phyloP scores from a whole-genome alignment of 2,329 filamentous ascomycete genomes.

The Pseudogymnoascus verrucosus region DNA sequence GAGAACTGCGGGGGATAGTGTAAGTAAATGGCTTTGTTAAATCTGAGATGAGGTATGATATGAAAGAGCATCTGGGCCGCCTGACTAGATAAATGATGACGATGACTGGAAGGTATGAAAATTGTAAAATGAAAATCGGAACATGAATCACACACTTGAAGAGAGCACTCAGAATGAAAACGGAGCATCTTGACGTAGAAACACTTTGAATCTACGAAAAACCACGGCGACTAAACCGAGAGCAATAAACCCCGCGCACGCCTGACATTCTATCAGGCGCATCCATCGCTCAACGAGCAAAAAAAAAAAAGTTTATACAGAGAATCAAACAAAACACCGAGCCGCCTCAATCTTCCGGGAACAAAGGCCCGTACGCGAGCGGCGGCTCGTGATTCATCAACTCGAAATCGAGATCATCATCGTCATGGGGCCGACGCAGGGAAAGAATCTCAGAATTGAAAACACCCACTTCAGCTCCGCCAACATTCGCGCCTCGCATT shows the following conservation, averaged over 20 bases:
- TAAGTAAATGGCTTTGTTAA: slow-evolving; percentile 10
- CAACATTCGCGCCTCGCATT: slow-evolving; percentile 38
- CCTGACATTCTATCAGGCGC: slow-evolving; percentile 6
- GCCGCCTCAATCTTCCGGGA: neutral
- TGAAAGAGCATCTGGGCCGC: neutral
- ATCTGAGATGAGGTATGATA: neutral
- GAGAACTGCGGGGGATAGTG: slow-evolving; percentile 23
- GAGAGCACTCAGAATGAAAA: neutral
- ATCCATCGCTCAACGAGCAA: neutral
- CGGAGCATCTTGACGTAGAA: slow-evolving; percentile 1
- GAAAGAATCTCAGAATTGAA: slow-evolving; percentile 28
- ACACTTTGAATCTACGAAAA: slow-evolving; percentile 4
- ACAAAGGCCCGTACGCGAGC: slow-evolving; percentile 6
- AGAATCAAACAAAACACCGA: neutral
- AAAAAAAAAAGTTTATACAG: neutral
- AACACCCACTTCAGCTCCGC: slow-evolving; percentile 48
- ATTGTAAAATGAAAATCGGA: neutral
- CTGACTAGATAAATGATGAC: neutral
- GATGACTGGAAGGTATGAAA: slow-evolving; percentile 2
- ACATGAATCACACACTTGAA: slow-evolving; percentile 8
- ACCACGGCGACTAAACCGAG: slow-evolving; percentile 7
- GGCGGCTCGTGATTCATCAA: slow-evolving; percentile 27
- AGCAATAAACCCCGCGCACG: neutral
- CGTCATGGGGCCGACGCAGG: slow-evolving; percentile 16
- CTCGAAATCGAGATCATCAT: slow-evolving; percentile 30